Evolutionary conservation across 2,329 filamentous ascomycete species (phyloP), one percentile per base, ranked within the genome.

Genomic region (Alternaria panax): DNA sequence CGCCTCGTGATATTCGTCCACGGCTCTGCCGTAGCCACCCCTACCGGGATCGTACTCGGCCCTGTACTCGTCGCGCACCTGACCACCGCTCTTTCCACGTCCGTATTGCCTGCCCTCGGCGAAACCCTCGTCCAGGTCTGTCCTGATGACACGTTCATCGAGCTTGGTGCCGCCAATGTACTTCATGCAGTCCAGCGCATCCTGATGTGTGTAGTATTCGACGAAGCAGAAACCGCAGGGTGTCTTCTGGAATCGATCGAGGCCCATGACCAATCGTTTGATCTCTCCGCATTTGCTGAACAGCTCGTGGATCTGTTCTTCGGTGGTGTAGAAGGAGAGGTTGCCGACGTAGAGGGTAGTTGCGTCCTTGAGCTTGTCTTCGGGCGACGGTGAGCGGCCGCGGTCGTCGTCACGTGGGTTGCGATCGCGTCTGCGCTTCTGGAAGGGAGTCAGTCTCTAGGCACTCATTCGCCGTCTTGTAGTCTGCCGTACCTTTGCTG

Each of bases 191-290:
- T 99, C 95, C 50, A 99, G 86, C 8, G 95, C 95, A 79, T 99
- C 95, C 76, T 97, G 90, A 79, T 98, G 95, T 28, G 90, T 97
- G 83, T 97, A 98, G 82, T 99, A 99, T 81, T 99, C 95, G 74
- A 99, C 95, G 76, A 99, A 99, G 84, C 95, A 99, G 85, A 99
- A 99, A 40, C 95, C 95, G 80, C 95, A 99, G 1, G 95, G 95
- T 0, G 95, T 99, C 83, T 99, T 99, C 80, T 91, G 91, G 84
- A 95, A 97, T 58, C 95, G 90, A 78, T 99, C 95, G 52, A 99
- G 88, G 50, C 95, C 95, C 95, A 99, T 99, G 66, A 99, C 88
- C 47, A 99, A 87, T 27, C 95, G 92, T 82, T 99, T 99, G 81
- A 99, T 96, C 83, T 98, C 95, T 73, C 95, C 95, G 80, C 93